Conservation (phyloP, 371 early-diverging fungal species). For the Rhizopus delemar region DNA sequence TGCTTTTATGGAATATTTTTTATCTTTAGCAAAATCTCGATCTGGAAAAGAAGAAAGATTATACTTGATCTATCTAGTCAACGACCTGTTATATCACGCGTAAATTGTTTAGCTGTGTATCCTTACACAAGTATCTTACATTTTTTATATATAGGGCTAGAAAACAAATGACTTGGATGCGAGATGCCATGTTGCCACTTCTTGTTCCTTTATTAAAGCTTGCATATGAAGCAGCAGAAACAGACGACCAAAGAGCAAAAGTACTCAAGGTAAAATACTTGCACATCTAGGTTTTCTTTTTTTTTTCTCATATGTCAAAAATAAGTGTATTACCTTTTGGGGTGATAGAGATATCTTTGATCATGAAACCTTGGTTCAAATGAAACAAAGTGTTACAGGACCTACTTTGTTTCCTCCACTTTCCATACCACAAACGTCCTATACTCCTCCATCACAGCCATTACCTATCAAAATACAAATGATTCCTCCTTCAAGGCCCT, state of each 20-base stretch:
- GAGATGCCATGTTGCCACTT: slow-evolving; percentile 52
- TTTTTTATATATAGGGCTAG: slow-evolving; percentile 43
- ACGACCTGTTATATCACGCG: slow-evolving; percentile 65
- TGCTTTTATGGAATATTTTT: slow-evolving; percentile 43
- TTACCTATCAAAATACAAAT: slow-evolving; percentile 1
- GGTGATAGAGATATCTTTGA: slow-evolving; percentile 53
- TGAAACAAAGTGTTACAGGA: slow-evolving; percentile 38
- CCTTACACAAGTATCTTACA: neutral
- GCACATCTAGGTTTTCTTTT: too few species aligned
- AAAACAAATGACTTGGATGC: slow-evolving; percentile 57
- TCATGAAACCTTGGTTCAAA: slow-evolving; percentile 31
- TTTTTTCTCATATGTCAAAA: slow-evolving; percentile 1
- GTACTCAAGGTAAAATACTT: slow-evolving; percentile 53
- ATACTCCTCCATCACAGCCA: slow-evolving; percentile 5
- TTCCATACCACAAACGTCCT: neutral
- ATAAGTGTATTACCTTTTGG: slow-evolving; percentile 62
- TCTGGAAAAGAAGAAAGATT: slow-evolving; percentile 55
- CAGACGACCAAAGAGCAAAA: slow-evolving; percentile 49
- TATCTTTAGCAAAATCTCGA: slow-evolving; percentile 48
- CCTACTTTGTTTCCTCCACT: slow-evolving; percentile 1
- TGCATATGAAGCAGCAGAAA: slow-evolving; percentile 52
- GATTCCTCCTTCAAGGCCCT: slow-evolving; percentile 36
- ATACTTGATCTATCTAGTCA: slow-evolving; percentile 60
- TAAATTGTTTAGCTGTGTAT: slow-evolving; percentile 15
- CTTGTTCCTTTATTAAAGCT: slow-evolving; percentile 53